These are phyloP conservation scores for Saccharomycodes ludwigii DNA, from an alignment of 805 yeast species.

Conservation along the genomic window DNA sequence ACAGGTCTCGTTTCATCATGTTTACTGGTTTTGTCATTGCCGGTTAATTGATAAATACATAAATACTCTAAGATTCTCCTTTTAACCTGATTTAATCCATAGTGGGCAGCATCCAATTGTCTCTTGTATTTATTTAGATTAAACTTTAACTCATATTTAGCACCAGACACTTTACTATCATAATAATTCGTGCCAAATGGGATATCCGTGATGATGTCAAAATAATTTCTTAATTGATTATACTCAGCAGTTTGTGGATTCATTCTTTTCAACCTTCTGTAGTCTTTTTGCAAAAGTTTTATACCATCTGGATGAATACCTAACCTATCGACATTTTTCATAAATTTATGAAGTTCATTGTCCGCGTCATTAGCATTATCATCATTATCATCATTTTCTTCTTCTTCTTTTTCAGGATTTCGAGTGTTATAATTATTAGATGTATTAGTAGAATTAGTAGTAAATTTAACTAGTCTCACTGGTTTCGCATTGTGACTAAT, in stretches of 20 bases:
- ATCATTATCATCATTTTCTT: conserved; percentile 19
- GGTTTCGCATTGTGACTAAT: conserved; percentile 3
- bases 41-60: conserved; percentile 46
- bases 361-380: conserved; percentile 28
- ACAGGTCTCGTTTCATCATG: conserved; percentile 39
- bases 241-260: conserved; percentile 45
- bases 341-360: conserved; percentile 26
- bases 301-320: conserved; percentile 30
- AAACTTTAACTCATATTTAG: conserved; percentile 24
- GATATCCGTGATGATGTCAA: conserved; percentile 52
- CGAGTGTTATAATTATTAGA: too few species aligned
- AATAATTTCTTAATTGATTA: conserved; percentile 50
- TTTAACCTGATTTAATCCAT: conserved; percentile 64
- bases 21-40: conserved; percentile 2
- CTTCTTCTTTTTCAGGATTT: conserved; percentile 8
- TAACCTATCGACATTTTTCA: conserved; percentile 18
- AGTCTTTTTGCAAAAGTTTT: conserved; percentile 34
- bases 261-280: conserved; percentile 40
- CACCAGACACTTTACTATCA: neutral
- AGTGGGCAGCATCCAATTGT: conserved; percentile 66
- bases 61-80: conserved; percentile 66
- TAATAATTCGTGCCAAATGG: conserved; percentile 34
- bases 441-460: neutral
- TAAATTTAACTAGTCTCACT: too few species aligned
- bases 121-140: conserved; percentile 40